Conservation (phyloP, 2,329 filamentous ascomycete genomes). For the Piedraia hortae region DNA sequence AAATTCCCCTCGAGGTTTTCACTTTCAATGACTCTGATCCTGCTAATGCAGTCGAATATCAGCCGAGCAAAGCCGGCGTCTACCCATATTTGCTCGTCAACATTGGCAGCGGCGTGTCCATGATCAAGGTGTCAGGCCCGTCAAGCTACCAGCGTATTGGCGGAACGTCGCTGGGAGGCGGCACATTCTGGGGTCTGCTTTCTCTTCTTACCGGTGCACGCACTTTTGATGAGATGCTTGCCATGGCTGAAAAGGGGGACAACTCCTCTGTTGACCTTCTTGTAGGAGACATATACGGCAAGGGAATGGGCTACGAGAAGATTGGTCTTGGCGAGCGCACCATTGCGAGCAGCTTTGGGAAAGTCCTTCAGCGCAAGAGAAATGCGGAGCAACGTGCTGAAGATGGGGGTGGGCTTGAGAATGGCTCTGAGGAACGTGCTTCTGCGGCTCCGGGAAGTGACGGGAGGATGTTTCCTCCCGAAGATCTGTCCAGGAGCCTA, state of each 20-base stretch:
- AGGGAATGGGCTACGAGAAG: constrained; percentile 83
- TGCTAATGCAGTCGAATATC: constrained; percentile 61
- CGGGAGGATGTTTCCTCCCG: constrained; percentile 35
- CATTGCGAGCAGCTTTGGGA: constrained; percentile 88
- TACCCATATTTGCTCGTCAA: constrained; percentile 96
- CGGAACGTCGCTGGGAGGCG: constrained; percentile 78
- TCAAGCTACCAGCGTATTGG: constrained; percentile 71
- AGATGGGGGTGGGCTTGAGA: constrained; percentile 33
- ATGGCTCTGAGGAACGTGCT: constrained; percentile 17
- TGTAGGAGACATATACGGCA: constrained; percentile 94
- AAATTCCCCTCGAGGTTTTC: constrained; percentile 91
- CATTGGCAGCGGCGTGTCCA: constrained; percentile 87
- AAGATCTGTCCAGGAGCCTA: constrained; percentile 73
- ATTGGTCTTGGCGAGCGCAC: constrained; percentile 88
- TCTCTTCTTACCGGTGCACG: constrained; percentile 77
- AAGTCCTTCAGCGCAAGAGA: constrained; percentile 80
- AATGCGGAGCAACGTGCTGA: constrained; percentile 56
- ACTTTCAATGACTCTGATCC: constrained; percentile 55
- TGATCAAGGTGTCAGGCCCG: constrained; percentile 87
- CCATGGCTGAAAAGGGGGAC: constrained; percentile 70
- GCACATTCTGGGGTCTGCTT: constrained; percentile 89
- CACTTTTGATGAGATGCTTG: constrained; percentile 94
- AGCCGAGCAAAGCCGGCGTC: constrained; percentile 48
- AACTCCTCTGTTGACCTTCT: constrained; percentile 88
- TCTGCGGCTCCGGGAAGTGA: constrained; percentile 12